Evolutionary conservation across 345 rosid genomes (phyloP).

Genomic region (Rhodamnia argentea): DNA sequence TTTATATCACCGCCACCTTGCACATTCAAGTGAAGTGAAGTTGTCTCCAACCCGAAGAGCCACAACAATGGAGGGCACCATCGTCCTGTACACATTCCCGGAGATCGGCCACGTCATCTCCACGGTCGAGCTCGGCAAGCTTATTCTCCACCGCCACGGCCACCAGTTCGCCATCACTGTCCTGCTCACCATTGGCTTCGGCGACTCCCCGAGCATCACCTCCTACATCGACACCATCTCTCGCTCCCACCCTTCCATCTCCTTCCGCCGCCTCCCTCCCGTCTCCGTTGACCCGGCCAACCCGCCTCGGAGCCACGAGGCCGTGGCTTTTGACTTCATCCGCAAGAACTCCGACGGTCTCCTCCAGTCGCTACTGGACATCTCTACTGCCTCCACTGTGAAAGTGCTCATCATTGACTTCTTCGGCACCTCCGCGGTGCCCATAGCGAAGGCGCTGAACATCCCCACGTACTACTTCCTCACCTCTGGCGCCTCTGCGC

Average conservation of each 20-base stretch:
- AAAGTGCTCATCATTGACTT: constrained; percentile 12
- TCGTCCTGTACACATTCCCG: constrained; percentile 9
- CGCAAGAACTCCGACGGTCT: constrained; percentile 1
- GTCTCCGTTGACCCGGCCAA: background rate
- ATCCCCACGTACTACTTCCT: constrained; percentile 11
- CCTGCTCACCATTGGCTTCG: background rate
- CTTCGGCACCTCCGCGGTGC: constrained; percentile 5
- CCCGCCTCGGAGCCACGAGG: background rate
- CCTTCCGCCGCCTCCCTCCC: constrained; percentile 8
- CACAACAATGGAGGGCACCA: background rate
- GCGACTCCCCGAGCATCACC: background rate
- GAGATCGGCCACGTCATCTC: constrained; percentile 9
- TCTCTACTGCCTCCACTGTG: background rate
- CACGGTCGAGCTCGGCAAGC: constrained; percentile 7
- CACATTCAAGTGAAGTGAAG: background rate
- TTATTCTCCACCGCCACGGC: constrained; percentile 1
- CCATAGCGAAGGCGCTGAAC: background rate
- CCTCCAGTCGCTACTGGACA: constrained; percentile 1
- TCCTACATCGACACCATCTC: constrained; percentile 3
- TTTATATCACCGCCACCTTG: background rate
- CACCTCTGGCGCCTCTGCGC: constrained; percentile 2
- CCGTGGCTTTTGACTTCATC: background rate
- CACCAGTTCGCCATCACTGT: constrained; percentile 1
- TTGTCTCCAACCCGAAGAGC: background rate
- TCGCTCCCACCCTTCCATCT: constrained; percentile 1